Base-by-base conservation (phyloP, 2,329 filamentous ascomycete species). In the Sphaerostilbella broomeana region DNA sequence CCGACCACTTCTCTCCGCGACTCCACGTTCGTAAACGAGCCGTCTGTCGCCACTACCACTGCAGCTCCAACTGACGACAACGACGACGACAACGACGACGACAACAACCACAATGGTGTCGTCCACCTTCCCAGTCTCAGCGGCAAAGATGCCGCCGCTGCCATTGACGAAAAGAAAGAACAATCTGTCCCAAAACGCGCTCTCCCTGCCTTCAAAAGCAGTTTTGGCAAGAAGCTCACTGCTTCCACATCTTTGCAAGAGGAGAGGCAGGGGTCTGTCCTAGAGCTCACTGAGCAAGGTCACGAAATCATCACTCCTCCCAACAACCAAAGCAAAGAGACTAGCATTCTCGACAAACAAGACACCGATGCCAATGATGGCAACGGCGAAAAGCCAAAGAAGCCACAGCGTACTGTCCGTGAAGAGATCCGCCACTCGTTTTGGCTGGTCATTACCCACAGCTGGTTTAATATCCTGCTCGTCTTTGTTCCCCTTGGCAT, bases 401-500 rank as follows among this genome's bases (percentile, higher is more conserved):
- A n/a, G n/a, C n/a, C n/a, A n/a, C 68, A 70, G 58, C 61, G 61
- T 43, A 61, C 65, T 48, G 59, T 78, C 44, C 45, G 64, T 25
- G 57, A 61, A 40, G 70, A 77, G 51, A 64, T 75, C 50, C 68
- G 70, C 49, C 67, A 69, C 44, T 64, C 64, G 16, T 63, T 65
- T 47, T 62, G 67, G 54, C 76, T 80, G 57, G 62, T 70, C 48
- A 72, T 89, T 46, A 72, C 79, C 29, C 77, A 85, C 57, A 87
- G 80, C 67, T 87, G 81, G 75, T 68, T 90, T 65, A 90, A 92
- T 58, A 53, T 86, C 39, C 67, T 90, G 49, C 68, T 90, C 47
- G 63, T 89, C 39, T 88, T 88, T 55, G 85, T 90, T 20, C 86
- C 85, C 6, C 70, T 85, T 38, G 86, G 85, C 51, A 89, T 92